These are phyloP conservation scores for Eucalyptus pumila DNA, from an alignment of 345 rosid genomes.

Conservation along the genomic window DNA sequence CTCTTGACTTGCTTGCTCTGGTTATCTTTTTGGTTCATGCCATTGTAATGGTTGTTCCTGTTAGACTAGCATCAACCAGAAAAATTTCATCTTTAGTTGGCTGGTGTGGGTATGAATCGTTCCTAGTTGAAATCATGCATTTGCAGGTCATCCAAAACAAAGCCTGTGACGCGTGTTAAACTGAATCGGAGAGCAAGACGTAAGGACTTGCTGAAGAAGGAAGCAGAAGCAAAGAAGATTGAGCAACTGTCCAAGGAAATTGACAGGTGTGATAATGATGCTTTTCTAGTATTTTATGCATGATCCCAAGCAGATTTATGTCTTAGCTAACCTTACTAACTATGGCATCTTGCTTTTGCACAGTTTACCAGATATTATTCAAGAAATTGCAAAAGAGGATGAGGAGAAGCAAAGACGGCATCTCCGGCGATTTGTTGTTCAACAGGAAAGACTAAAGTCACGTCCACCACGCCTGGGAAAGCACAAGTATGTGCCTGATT, in stretches of 20 bases:
- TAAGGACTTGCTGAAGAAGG: constrained; percentile 36
- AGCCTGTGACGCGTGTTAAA: constrained; percentile 65
- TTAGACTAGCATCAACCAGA: neutral
- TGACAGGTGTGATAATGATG: constrained; percentile 28
- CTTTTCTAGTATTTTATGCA: neutral
- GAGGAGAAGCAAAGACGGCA: constrained; percentile 60
- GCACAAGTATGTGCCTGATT: constrained; percentile 52
- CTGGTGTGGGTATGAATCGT: neutral
- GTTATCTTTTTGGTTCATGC: neutral
- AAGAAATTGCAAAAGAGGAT: constrained; percentile 78
- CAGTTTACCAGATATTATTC: constrained; percentile 60
- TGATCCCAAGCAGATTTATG: neutral
- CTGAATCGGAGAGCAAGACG: constrained; percentile 64
- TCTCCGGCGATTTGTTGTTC: constrained; percentile 37
- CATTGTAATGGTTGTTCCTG: neutral
- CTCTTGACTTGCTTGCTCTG: neutral
- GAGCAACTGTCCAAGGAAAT: constrained; percentile 49
- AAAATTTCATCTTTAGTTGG: neutral
- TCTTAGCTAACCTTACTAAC: neutral
- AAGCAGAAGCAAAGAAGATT: constrained; percentile 39
- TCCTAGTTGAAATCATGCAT: neutral
- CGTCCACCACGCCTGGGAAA: constrained; percentile 91
- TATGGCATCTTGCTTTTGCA: neutral
- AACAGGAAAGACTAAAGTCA: constrained; percentile 60
- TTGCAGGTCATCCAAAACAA: constrained; percentile 32